Evolutionary conservation across 768 basidiomycete species (phyloP).

Genomic region (Cytidiella melzeri): DNA sequence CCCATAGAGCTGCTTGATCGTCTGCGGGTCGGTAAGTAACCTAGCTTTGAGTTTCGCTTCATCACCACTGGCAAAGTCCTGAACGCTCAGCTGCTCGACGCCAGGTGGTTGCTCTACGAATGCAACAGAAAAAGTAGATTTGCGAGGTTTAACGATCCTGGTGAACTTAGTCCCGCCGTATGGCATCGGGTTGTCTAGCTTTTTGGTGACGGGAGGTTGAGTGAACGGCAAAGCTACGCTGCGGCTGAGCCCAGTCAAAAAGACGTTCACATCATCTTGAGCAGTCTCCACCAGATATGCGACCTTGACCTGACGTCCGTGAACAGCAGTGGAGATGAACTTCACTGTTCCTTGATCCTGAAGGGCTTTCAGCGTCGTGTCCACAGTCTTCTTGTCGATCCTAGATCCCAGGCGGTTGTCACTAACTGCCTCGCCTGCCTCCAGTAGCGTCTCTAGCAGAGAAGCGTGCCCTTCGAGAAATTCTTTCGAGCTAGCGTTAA

Average conservation of each 20-base stretch:
- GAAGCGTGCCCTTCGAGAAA: slow-evolving; percentile 61
- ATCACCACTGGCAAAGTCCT: slow-evolving; percentile 40
- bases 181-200: slow-evolving; percentile 48
- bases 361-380: slow-evolving; percentile 50
- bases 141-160: slow-evolving; percentile 1
- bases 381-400: slow-evolving; percentile 69
- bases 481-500: slow-evolving; percentile 60
- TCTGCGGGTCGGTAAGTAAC: slow-evolving; percentile 63
- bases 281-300: slow-evolving; percentile 57
- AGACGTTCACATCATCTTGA: slow-evolving; percentile 48
- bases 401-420: slow-evolving; percentile 54
- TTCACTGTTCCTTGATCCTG: slow-evolving; percentile 65
- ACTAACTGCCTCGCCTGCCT: slow-evolving; percentile 64
- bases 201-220: slow-evolving; percentile 34
- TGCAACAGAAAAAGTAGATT: slow-evolving; percentile 8
- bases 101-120: neutral
- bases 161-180: slow-evolving; percentile 38
- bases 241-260: slow-evolving; percentile 50
- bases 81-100: slow-evolving; percentile 1
- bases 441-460: slow-evolving; percentile 50
- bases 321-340: slow-evolving; percentile 58
- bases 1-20: slow-evolving; percentile 70
- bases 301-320: slow-evolving; percentile 52
- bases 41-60: slow-evolving; percentile 51
- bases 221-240: slow-evolving; percentile 20